Percentiles rank a stretch among this genome's conserved stretches.
phyloP scores from a whole-genome alignment of 352 stramenopile species.

The Globisporangium splendens region DNA sequence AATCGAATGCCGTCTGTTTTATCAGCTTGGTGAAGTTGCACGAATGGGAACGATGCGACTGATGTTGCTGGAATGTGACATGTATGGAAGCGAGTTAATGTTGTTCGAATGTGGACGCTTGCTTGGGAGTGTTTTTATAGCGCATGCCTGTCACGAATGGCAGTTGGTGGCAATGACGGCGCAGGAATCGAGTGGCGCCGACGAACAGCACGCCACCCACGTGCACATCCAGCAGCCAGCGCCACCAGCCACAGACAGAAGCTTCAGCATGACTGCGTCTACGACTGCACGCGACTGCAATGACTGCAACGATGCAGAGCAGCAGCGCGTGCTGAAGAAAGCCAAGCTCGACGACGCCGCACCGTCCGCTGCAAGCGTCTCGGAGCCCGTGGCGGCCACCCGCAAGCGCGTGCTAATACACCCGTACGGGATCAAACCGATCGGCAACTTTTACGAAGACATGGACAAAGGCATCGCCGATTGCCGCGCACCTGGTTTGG shows the following conservation, averaged over 20 bases:
- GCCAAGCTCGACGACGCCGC: not conserved
- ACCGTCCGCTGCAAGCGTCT: not conserved
- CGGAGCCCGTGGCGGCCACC: too few relatives aligned
- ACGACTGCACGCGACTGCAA: constrained; percentile 10
- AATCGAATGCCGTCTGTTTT: too few relatives aligned
- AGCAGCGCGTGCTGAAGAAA: constrained; percentile 10
- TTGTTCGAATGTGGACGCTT: not conserved
- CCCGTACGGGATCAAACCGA: constrained; percentile 77
- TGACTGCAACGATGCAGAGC: constrained; percentile 2
- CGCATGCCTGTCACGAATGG: constrained; percentile 1
- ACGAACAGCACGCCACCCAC: not conserved
- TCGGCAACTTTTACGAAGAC: constrained; percentile 81
- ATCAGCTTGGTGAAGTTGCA: not conserved
- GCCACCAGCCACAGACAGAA: too few relatives aligned
- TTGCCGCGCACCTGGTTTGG: constrained; percentile 57
- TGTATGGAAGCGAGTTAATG: not conserved
- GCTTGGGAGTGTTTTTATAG: not conserved
- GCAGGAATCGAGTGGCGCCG: constrained; percentile 6
- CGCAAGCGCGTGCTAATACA: constrained; percentile 32
- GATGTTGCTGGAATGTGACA: not conserved
- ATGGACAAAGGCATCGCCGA: constrained; percentile 50
- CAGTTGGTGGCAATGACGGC: constrained; percentile 11
- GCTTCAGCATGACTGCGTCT: not conserved
- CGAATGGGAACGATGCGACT: not conserved
- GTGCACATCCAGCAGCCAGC: not conserved